phyloP scores from a whole-genome alignment of 2,329 filamentous ascomycete species.

The Cladobotryum protrusum region DNA sequence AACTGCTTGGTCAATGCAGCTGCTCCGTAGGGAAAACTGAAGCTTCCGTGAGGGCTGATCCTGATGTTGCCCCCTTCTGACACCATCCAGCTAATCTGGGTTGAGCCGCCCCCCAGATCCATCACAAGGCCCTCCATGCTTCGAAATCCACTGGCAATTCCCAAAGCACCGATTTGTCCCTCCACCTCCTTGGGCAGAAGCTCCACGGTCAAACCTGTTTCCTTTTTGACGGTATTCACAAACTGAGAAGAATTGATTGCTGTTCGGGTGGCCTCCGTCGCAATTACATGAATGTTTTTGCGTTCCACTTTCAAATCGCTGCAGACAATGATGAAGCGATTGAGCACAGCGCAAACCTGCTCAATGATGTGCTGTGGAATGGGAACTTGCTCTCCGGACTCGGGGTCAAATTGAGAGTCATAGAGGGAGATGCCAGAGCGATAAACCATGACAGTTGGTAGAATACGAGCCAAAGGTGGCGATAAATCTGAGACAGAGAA shows the following conservation, averaged over 20 bases:
- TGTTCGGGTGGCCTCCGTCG: conserved; percentile 27
- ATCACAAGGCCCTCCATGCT: conserved; percentile 60
- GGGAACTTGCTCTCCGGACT: conserved; percentile 25
- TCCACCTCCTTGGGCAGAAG: conserved; percentile 61
- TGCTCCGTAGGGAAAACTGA: conserved; percentile 65
- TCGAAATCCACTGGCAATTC: conserved; percentile 58
- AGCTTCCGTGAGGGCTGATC: conserved; percentile 48
- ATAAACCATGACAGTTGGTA: conserved; percentile 41
- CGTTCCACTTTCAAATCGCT: conserved; percentile 20
- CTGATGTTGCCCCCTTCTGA: conserved; percentile 42
- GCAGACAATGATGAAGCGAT: conserved; percentile 24
- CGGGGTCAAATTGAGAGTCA: conserved; percentile 25
- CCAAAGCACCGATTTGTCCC: conserved; percentile 58
- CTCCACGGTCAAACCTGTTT: conserved; percentile 53
- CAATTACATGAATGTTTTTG: conserved; percentile 25
- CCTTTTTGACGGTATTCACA: conserved; percentile 39
- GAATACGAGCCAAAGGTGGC: conserved; percentile 49
- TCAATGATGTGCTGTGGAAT: conserved; percentile 24
- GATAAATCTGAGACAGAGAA: conserved; percentile 52
- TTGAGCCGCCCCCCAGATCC: conserved; percentile 66
- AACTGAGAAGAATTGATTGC: conserved; percentile 25
- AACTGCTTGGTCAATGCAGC: conserved; percentile 57
- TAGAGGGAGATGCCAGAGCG: conserved; percentile 27
- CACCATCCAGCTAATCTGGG: conserved; percentile 63
- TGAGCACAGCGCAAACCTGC: conserved; percentile 21